Evolutionary conservation across 345 rosid genomes (phyloP).

Genomic region (Populus davidiana): DNA sequence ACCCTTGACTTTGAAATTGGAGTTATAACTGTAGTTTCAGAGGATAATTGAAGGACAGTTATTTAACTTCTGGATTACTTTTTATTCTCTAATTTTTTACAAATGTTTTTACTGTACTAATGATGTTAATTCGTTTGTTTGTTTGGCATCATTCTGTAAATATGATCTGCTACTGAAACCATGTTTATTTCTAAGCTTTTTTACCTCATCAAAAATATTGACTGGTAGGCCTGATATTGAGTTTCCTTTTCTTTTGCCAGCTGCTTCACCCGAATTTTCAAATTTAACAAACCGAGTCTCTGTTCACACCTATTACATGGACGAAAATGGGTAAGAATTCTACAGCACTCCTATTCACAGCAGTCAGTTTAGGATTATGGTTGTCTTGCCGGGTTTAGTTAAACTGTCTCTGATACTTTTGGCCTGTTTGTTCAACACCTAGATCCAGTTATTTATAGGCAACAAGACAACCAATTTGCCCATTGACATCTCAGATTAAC

Average conservation of each 20-base stretch:
- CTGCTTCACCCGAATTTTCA: slow-evolving; percentile 84
- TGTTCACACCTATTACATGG: slow-evolving; percentile 56
- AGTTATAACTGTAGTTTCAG: neutral
- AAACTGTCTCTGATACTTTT: neutral
- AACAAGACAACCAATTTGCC: neutral
- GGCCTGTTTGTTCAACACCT: neutral
- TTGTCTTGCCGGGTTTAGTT: neutral
- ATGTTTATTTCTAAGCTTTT: neutral
- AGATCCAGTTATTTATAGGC: neutral
- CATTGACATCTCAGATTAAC: neutral
- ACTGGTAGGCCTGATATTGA: neutral
- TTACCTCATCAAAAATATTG: neutral
- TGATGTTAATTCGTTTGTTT: neutral
- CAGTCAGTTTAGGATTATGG: neutral
- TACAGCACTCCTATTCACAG: neutral
- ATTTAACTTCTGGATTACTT: neutral
- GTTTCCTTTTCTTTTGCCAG: slow-evolving; percentile 30
- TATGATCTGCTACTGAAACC: neutral
- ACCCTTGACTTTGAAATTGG: neutral
- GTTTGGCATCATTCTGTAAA: neutral
- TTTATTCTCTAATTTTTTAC: neutral
- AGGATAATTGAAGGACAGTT: neutral
- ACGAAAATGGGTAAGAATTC: slow-evolving; percentile 75
- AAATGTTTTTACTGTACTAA: neutral
- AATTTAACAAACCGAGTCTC: slow-evolving; percentile 60